Conservation (phyloP, 2,329 filamentous ascomycete species). For the Talaromyces sp. region DNA sequence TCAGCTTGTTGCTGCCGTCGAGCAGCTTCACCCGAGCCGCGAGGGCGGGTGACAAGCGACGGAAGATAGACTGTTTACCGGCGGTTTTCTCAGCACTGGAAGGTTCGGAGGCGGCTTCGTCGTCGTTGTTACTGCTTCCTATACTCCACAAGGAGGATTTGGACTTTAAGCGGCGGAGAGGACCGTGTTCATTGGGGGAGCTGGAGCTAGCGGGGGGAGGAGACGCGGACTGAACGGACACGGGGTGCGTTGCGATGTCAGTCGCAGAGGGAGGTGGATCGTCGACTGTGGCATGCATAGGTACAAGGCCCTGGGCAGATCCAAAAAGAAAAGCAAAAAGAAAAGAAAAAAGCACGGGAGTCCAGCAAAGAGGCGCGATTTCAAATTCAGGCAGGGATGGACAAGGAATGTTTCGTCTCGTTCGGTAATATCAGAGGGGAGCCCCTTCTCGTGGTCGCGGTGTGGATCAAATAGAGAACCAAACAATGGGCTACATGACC, state of each 20-base stretch:
- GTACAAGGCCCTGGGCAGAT: constrained; percentile 25
- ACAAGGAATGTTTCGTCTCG: constrained; percentile 26
- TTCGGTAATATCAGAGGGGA: constrained; percentile 21
- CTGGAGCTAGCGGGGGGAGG: constrained; percentile 33
- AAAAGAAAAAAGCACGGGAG: constrained; percentile 2
- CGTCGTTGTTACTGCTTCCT: constrained; percentile 37
- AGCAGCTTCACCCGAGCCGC: constrained; percentile 47
- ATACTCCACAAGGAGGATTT: constrained; percentile 41
- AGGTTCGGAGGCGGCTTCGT: constrained; percentile 25
- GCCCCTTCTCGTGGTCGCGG: constrained; percentile 23
- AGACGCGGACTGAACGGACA: constrained; percentile 31
- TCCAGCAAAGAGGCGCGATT: constrained; percentile 1
- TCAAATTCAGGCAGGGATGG: constrained; percentile 25
- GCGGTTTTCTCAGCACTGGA: constrained; percentile 31
- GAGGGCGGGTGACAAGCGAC: constrained; percentile 46
- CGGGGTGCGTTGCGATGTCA: constrained; percentile 30
- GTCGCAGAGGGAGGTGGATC: constrained; percentile 34
- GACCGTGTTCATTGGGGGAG: constrained; percentile 32
- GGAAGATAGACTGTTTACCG: constrained; percentile 41
- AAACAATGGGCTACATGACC: constrained; percentile 21
- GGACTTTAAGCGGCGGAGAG: constrained; percentile 37
- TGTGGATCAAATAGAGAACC: constrained; percentile 4
- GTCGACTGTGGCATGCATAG: constrained; percentile 43
- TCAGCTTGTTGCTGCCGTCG: constrained; percentile 38
- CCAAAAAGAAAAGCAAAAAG: constrained; percentile 16